Evolutionary conservation across 208 protist genomes (phyloP), one percentile per base, ranked within the genome.

Genomic region (Endotrypanum monterogeii): DNA sequence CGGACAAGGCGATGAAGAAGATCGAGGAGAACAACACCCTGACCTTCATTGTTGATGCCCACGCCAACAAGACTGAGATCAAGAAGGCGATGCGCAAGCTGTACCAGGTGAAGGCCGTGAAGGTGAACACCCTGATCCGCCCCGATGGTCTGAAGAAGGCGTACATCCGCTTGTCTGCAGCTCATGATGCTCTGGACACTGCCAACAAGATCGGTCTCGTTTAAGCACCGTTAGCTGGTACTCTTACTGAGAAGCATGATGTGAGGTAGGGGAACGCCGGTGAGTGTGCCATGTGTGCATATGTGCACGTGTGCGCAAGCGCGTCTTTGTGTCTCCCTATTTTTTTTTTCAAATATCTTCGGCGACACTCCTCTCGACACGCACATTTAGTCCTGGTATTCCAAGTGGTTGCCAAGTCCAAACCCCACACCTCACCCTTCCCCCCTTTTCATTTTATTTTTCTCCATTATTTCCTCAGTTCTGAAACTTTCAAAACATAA

Each of bases 21-120:
- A 99, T 99, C 75, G 99, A 99, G 92, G 98, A 99, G 77, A 98
- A 99, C 91, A 99, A 99, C 98, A 99, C 99, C 44, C 87, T 99
- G 55, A 99, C 99, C 77, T 99, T 99, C 94, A 99, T 99, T 78
- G 98, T 99, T 48, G 98, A 99, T 79, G 83, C 93, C 67, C 90
- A 86, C 68, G 88, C 99, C 50, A 99, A 99, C 93, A 99, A 99
- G 95, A 87, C 81, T 35, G 90, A 99, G 89, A 99, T 99, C 90
- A 99, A 98, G 84, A 89, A 98, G 71, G 98, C 99, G 57, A 97
- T 99, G 62, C 93, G 98, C 78, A 95, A 98, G 81, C 89, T 99
- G 83, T 99, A 99, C 94, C 89, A 99, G 71, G 95, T 99, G 82
- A 96, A 99, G 85, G 91, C 91, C 61, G 88, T 92, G 46, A 99